phyloP scores from a whole-genome alignment of 768 basidiomycete genomes.

The Glaciozyma antarctica region DNA sequence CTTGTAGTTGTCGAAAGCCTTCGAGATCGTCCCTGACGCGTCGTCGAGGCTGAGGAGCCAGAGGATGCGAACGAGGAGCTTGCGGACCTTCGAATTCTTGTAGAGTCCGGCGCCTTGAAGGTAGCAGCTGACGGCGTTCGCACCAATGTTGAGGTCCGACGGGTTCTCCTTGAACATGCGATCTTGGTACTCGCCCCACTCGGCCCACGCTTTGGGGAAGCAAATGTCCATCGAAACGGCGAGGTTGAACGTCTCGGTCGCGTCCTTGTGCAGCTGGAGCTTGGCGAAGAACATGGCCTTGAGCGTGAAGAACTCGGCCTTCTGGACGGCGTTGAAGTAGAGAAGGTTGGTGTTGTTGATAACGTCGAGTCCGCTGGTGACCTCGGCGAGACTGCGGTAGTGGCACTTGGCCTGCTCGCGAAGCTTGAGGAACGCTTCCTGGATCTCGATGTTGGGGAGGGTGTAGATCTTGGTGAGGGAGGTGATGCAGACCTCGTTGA shows the following conservation, averaged over 20 bases:
- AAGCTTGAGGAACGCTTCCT: slow-evolving; percentile 96
- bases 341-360: slow-evolving; percentile 99
- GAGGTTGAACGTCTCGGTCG: slow-evolving; percentile 81
- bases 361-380: slow-evolving; percentile 88
- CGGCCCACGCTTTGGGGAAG: slow-evolving; percentile 95
- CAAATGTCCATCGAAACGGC: slow-evolving; percentile 93
- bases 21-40: slow-evolving; percentile 37
- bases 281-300: slow-evolving; percentile 98
- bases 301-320: slow-evolving; percentile 95
- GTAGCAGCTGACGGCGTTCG: slow-evolving; percentile 91
- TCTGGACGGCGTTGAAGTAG: slow-evolving; percentile 89
- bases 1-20: slow-evolving; percentile 59
- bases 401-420: slow-evolving; percentile 97
- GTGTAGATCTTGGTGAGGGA: slow-evolving; percentile 96
- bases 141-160: slow-evolving; percentile 52
- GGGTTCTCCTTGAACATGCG: slow-evolving; percentile 81
- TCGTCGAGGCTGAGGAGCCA: slow-evolving; percentile 96
- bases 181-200: slow-evolving; percentile 94
- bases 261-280: slow-evolving; percentile 67
- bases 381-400: slow-evolving; percentile 87
- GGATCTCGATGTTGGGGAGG: slow-evolving; percentile 98
- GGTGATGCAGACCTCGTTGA: slow-evolving; percentile 89
- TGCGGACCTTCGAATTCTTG: slow-evolving; percentile 85
- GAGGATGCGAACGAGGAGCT: slow-evolving; percentile 79
- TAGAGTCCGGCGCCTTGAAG: slow-evolving; percentile 92